Evolutionary conservation across 1,284 basidiomycete species (phyloP).

Genomic region (Somion occarium): DNA sequence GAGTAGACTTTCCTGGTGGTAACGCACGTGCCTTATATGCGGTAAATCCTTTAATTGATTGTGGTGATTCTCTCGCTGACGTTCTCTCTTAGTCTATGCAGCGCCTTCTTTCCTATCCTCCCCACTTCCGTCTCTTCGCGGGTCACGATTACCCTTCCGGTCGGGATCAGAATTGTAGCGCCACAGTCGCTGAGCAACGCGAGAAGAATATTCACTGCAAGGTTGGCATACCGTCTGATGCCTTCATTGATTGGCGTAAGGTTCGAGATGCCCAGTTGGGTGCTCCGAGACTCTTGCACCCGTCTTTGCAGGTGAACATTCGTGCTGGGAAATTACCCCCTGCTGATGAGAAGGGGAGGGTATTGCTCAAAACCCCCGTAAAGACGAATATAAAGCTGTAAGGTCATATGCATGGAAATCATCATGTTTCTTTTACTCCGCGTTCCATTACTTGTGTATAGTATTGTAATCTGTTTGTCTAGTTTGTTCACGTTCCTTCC

Average conservation of each 20-base stretch:
- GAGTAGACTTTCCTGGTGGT: constrained; percentile 38
- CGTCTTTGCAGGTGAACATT: constrained; percentile 37
- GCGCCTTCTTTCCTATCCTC: constrained; percentile 32
- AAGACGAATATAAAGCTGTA: background rate
- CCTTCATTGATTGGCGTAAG: constrained; percentile 32
- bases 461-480: too few species aligned
- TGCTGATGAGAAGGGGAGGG: constrained; percentile 24
- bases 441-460: too few species aligned
- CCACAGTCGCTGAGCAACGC: constrained; percentile 33
- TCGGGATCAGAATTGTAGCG: constrained; percentile 28
- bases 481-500: too few species aligned
- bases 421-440: too few species aligned
- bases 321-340: constrained; percentile 35
- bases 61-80: constrained; percentile 7
- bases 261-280: constrained; percentile 31
- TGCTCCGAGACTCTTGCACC: constrained; percentile 33
- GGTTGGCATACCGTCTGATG: constrained; percentile 25
- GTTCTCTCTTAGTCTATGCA: constrained; percentile 31
- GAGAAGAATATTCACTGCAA: constrained; percentile 31
- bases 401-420: constrained; percentile 15
- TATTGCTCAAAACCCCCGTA: constrained; percentile 26
- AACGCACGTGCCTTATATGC: constrained; percentile 32
- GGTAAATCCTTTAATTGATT: constrained; percentile 19
- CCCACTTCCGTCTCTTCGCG: constrained; percentile 33
- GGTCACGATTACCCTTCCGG: constrained; percentile 37